Conservation (phyloP, 2,329 filamentous ascomycete genomes). For the Emmonsiellopsis sp. region DNA sequence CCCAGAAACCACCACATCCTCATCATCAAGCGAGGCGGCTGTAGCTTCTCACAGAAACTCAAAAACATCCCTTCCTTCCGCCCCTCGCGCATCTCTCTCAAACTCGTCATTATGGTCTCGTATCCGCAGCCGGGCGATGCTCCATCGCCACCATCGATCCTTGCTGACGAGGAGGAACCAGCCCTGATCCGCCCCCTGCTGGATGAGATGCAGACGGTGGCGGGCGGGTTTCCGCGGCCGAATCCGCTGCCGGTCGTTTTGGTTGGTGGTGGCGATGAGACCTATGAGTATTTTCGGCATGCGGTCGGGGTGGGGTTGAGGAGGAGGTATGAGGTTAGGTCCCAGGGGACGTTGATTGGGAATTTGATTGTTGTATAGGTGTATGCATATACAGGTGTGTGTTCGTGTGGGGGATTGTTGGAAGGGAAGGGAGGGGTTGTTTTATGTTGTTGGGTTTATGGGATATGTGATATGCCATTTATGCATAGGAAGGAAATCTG, state of each 20-base stretch:
- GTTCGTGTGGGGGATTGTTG: not conserved
- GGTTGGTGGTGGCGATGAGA: constrained; percentile 61
- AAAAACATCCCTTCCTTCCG: constrained; percentile 72
- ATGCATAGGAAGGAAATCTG: too few species aligned
- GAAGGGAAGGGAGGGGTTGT: not conserved
- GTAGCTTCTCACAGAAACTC: constrained; percentile 76
- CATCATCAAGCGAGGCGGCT: constrained; percentile 71
- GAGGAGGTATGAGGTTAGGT: constrained; percentile 70
- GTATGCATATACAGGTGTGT: not conserved
- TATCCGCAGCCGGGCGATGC: constrained; percentile 30
- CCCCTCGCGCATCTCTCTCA: constrained; percentile 52
- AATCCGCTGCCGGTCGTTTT: constrained; percentile 76
- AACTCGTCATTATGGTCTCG: constrained; percentile 53
- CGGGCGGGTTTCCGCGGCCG: constrained; percentile 57
- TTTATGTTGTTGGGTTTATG: not conserved
- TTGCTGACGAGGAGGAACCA: constrained; percentile 27
- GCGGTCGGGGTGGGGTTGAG: constrained; percentile 66
- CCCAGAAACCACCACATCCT: constrained; percentile 62
- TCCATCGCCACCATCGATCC: constrained; percentile 13
- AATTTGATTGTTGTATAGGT: constrained; percentile 59
- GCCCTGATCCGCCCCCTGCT: constrained; percentile 58
- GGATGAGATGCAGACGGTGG: constrained; percentile 63
- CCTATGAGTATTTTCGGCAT: constrained; percentile 53
- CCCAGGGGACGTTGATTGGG: constrained; percentile 66
- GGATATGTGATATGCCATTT: not conserved